Conservation (phyloP, 805 yeast genomes). For the Cyberlindnera mrakii region DNA sequence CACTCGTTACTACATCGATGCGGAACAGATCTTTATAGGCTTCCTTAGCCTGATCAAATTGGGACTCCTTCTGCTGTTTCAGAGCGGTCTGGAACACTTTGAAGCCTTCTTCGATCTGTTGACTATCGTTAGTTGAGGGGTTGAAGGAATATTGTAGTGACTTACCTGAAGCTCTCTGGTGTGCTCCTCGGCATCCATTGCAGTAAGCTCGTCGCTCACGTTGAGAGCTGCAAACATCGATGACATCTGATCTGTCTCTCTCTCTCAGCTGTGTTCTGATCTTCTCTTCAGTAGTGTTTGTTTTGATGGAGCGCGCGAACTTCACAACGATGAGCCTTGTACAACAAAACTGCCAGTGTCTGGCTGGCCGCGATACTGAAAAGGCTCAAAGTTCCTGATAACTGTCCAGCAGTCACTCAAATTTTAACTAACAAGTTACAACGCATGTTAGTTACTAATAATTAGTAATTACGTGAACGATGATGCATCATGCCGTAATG, state of each 20-base stretch:
- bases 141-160: not conserved
- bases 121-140: slow-evolving; percentile 2
- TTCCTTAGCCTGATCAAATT: slow-evolving; percentile 43
- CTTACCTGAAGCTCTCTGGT: slow-evolving; percentile 78
- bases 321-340: not conserved
- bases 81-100: slow-evolving; percentile 70
- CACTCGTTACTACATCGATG: slow-evolving; percentile 55
- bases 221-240: slow-evolving; percentile 67
- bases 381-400: too few relatives aligned
- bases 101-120: slow-evolving; percentile 64
- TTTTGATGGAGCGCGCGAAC: too few relatives aligned
- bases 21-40: slow-evolving; percentile 59
- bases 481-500: too few relatives aligned
- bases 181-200: slow-evolving; percentile 76
- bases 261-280: not conserved
- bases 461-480: too few relatives aligned
- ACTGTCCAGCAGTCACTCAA: too few relatives aligned
- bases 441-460: too few relatives aligned
- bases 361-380: too few relatives aligned
- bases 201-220: slow-evolving; percentile 61
- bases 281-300: not conserved
- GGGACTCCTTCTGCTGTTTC: slow-evolving; percentile 44
- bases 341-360: not conserved
- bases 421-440: too few relatives aligned
- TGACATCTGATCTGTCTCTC: slow-evolving; percentile 36